Conservation (phyloP, 2,329 filamentous ascomycete species). For the Pseudocercospora pini-densiflorae region DNA sequence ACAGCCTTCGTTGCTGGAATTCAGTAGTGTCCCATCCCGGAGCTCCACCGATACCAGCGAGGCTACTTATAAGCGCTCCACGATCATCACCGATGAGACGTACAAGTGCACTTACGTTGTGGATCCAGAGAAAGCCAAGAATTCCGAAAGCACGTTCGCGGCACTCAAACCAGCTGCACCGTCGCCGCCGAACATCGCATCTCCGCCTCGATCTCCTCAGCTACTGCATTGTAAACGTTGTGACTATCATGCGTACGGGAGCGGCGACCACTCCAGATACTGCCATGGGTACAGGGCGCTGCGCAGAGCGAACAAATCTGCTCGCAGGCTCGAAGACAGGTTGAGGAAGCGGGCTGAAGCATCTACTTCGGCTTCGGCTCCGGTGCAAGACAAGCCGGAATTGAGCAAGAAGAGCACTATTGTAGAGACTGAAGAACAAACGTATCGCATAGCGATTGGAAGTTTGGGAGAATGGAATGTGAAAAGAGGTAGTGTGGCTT, state of each 20-base stretch:
- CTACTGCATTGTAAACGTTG: not conserved
- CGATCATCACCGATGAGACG: not conserved
- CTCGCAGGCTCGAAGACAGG: not conserved
- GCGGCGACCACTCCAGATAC: not conserved
- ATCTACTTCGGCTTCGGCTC: not conserved
- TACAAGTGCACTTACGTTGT: not conserved
- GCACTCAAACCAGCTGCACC: not conserved
- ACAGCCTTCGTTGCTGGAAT: not conserved
- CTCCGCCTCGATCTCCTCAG: not conserved
- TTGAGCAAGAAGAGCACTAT: not conserved
- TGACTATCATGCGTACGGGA: not conserved
- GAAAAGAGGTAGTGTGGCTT: not conserved
- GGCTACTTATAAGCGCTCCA: not conserved
- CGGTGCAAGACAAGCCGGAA: not conserved
- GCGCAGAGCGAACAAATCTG: not conserved
- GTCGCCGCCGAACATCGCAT: not conserved
- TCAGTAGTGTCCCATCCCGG: not conserved
- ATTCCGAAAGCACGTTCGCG: not conserved
- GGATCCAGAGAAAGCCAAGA: not conserved
- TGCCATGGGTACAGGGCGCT: not conserved
- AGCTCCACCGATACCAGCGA: not conserved
- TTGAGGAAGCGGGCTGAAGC: not conserved
- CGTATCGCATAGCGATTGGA: not conserved
- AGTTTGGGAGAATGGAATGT: not conserved
- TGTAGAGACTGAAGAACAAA: not conserved